Conservation (phyloP, 306 rosid genomes). For the Cicer chorassanicum region DNA sequence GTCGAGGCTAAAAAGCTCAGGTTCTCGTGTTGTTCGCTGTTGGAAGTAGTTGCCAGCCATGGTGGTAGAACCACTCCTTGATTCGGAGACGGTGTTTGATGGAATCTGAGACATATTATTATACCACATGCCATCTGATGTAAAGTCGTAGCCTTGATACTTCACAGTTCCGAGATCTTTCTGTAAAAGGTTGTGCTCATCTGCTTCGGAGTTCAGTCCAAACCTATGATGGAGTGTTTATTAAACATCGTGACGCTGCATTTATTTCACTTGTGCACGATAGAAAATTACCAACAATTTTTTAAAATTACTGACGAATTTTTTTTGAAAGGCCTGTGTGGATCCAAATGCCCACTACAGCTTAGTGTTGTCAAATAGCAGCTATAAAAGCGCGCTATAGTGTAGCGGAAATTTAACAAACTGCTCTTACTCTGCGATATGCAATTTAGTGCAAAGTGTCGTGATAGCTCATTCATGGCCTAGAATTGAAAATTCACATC, state of each 20-base stretch:
- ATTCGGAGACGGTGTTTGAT: slow-evolving; percentile 51
- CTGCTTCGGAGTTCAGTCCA: slow-evolving; percentile 56
- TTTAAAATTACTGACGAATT: not conserved
- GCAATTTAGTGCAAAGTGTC: no score
- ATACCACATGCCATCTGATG: slow-evolving; percentile 62
- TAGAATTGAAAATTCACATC: not conserved
- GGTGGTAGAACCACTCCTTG: slow-evolving; percentile 50
- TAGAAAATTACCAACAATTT: slow-evolving; percentile 11
- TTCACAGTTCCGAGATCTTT: slow-evolving; percentile 57
- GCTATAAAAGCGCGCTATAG: no score
- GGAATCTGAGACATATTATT: slow-evolving; percentile 53
- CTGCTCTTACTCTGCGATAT: no score
- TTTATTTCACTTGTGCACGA: slow-evolving; percentile 20
- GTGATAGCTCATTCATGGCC: not conserved
- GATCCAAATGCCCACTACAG: not conserved
- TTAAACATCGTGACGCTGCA: slow-evolving; percentile 27
- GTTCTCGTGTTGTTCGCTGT: slow-evolving; percentile 50
- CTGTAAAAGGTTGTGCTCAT: slow-evolving; percentile 56
- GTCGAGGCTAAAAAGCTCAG: slow-evolving; percentile 49
- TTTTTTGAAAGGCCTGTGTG: slow-evolving; percentile 3
- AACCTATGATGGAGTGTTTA: slow-evolving; percentile 50
- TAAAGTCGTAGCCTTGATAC: slow-evolving; percentile 54
- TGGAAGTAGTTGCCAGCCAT: slow-evolving; percentile 52
- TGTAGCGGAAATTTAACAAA: no score
- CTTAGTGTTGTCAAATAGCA: no score